Base-by-base conservation (phyloP, 1,284 basidiomycete genomes). In the Cutaneotrichosporon sp. region DNA sequence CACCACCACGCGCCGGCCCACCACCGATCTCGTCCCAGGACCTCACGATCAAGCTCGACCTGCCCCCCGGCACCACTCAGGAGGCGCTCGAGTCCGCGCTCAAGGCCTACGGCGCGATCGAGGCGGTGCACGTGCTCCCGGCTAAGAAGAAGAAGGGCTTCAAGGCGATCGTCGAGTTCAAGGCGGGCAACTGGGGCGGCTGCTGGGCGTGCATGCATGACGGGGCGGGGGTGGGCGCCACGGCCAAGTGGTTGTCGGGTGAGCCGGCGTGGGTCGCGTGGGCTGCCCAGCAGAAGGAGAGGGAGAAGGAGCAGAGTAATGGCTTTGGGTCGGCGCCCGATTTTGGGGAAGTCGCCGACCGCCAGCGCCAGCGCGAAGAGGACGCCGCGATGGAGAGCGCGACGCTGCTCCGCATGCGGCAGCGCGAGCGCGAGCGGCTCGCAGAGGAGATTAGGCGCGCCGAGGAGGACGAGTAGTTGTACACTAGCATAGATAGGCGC, bases 331-430 rank as follows among this genome's bases (percentile, higher is more conserved):
- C 67, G 7, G 58, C 64, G 20, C 66, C 70, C 3, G 53, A 60
- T 4, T 70, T 72, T 56, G 58, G 49, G 14, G 67, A 70, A 1
- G 71, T 70, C 20, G 69, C 68, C 2, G 70, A 67, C 58, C 10
- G 64, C 63, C 29, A 29, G 67, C 68, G 58, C 34, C 47, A 16
- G 49, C 55, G 50, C 47, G 67, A 64, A 31, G 47, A 56, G 27
- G 67, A 70, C 0, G 70, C 45, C 1, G 89, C 92, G 69, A 92
- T 87, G 60, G 91, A 93, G 77, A 87, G 88, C 16, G 76, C 91
- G 58, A 92, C 90, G 2, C 81, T 94, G 45, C 85, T 93, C 82
- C 84, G 89, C 7, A 83, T 93, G 78, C 83, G 91, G 33, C 89
- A 92, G 73, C 63, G 65, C 54, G 89, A 87, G 64, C 59, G 72